Evolutionary conservation across 1,284 basidiomycete genomes (phyloP), one percentile per base, ranked within the genome.

Genomic region (Ceraceosorus guamensis): DNA sequence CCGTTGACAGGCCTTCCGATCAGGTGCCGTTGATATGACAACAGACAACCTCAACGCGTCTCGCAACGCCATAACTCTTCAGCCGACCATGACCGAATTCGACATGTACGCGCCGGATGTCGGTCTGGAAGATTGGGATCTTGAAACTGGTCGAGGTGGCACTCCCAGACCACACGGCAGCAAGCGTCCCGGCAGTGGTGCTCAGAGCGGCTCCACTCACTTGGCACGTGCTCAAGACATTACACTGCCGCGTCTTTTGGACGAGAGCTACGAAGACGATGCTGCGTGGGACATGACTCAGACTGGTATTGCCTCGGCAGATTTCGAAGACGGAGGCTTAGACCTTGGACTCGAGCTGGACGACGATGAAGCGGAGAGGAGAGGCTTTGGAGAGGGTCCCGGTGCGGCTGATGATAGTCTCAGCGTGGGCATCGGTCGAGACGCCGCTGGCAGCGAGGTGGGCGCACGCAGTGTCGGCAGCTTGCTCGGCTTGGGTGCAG

Each of bases 21-120:
- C 91, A 16, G 91, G 91, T 60, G 79, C 91, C 7, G 91, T 93
- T 53, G 91, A 96, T 78, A 85, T 96, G 83, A 89, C 91, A 14
- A 89, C 91, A 71, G 90, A 95, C 65, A 91, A 95, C 78, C 82
- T 93, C 4, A 84, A 85, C 16, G 88, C 89, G 37, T 87, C 87
- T 73, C 85, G 86, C 67, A 89, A 89, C 62, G 84, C 88, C 30
- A 91, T 92, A 75, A 91, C 89, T 1, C 81, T 91, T 6, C 87
- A 87, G 64, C 82, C 83, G 4, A 83, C 83, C 59, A 83, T 82
- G 46, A 79, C 89, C 31, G 87, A 89, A 65, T 79, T 89, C 48
- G 87, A 90, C 70, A 79, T 89, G 14, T 79, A 89, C n/a, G 79
- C 90, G 31, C 87, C 88, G 2, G 87, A 91, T 69, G 67, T 67